Percentiles rank a stretch among this genome's conserved stretches.
These are phyloP conservation scores for Hyphopichia homilentoma DNA, from an alignment of 805 yeast genomes.

Conservation along the genomic window DNA sequence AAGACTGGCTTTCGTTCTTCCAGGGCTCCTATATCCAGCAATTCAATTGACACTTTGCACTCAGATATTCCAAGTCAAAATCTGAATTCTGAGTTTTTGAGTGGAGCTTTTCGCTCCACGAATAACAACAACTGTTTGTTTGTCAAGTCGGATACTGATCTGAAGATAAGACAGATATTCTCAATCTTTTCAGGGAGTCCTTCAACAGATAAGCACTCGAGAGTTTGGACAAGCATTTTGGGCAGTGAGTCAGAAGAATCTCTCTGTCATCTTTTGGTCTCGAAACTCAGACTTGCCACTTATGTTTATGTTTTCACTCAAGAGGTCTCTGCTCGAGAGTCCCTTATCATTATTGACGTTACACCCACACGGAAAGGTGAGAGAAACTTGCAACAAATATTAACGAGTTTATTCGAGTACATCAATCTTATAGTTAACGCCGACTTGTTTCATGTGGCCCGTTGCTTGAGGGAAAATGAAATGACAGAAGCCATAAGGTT, in stretches of 20 bases:
- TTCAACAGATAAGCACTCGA: constrained; percentile 20
- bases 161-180: constrained; percentile 44
- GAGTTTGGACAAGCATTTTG: constrained; percentile 52
- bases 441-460: no score
- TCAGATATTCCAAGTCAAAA: constrained; percentile 8
- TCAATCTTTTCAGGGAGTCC: constrained; percentile 23
- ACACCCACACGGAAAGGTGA: constrained; percentile 46
- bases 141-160: constrained; percentile 31
- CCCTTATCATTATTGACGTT: constrained; percentile 48
- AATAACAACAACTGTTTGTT: constrained; percentile 28
- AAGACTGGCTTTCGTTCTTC: not conserved
- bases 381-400: constrained; percentile 27
- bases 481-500: no score
- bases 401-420: constrained; percentile 31
- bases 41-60: no score
- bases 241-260: constrained; percentile 63
- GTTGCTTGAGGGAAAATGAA: no score
- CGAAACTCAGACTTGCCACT: constrained; percentile 27
- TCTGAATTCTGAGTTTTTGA: no score
- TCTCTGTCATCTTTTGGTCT: constrained; percentile 37
- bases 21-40: no score
- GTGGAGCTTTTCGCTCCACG: no score
- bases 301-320: constrained; percentile 42
- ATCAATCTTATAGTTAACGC: no score
- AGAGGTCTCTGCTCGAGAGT: constrained; percentile 28